Percentiles rank a stretch among this genome's conserved stretches.
Evolutionary conservation across 2,329 filamentous ascomycete genomes (phyloP).

Genomic region (Cercospora brassicicola): DNA sequence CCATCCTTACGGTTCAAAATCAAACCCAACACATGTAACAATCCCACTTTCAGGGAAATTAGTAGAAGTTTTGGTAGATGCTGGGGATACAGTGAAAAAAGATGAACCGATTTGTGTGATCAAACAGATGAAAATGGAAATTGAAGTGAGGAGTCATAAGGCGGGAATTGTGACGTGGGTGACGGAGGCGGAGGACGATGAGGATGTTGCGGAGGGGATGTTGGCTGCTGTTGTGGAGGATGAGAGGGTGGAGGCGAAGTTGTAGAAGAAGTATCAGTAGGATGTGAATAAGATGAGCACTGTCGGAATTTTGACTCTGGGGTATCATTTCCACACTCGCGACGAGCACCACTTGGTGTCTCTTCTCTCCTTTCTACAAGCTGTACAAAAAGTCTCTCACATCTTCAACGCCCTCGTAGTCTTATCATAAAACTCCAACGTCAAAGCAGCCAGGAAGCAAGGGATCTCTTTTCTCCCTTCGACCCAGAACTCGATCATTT

Average conservation of each 20-base stretch:
- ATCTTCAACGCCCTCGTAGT: slow-evolving; percentile 36
- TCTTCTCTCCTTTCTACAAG: neutral
- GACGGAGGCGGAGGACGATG: slow-evolving; percentile 54
- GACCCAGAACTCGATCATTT: slow-evolving; percentile 93
- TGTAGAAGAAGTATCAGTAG: slow-evolving; percentile 15
- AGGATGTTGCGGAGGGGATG: slow-evolving; percentile 59
- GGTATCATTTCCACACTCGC: neutral
- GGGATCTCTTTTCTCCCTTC: slow-evolving; percentile 90
- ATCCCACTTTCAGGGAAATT: slow-evolving; percentile 61
- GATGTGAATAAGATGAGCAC: neutral
- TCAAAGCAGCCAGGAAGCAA: slow-evolving; percentile 86
- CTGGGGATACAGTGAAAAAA: slow-evolving; percentile 51
- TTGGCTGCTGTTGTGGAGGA: slow-evolving; percentile 53
- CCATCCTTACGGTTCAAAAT: slow-evolving; percentile 53
- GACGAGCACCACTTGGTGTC: neutral
- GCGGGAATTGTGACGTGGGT: slow-evolving; percentile 55
- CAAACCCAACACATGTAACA: slow-evolving; percentile 54
- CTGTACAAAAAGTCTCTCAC: slow-evolving; percentile 11
- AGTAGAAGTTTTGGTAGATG: slow-evolving; percentile 59
- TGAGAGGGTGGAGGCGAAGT: slow-evolving; percentile 31
- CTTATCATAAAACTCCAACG: slow-evolving; percentile 88
- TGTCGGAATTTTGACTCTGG: too few species aligned
- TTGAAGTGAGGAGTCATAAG: slow-evolving; percentile 58
- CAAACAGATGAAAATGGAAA: slow-evolving; percentile 69
- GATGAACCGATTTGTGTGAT: slow-evolving; percentile 60